Percentiles rank a stretch among this genome's conserved stretches.
phyloP scores from a whole-genome alignment of 2,329 filamentous ascomycete species.

The Neocatenulostroma microsporum region DNA sequence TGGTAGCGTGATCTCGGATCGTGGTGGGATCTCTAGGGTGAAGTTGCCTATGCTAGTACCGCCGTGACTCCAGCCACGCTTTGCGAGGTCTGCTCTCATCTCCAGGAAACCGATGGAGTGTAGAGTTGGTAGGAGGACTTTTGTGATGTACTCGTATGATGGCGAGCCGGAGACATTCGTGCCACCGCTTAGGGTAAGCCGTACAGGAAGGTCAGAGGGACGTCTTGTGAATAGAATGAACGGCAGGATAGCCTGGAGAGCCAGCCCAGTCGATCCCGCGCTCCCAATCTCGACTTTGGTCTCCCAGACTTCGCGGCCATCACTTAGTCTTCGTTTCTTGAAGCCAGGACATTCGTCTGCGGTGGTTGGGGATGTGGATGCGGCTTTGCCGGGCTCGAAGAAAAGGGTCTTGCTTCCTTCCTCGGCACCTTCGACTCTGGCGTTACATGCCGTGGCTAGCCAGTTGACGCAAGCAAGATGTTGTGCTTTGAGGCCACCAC shows the following conservation, averaged over 20 bases:
- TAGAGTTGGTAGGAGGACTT: slow-evolving; percentile 51
- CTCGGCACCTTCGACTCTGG: slow-evolving; percentile 34
- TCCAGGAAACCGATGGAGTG: slow-evolving; percentile 43
- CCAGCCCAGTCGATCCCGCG: slow-evolving; percentile 48
- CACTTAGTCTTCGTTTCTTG: slow-evolving; percentile 8
- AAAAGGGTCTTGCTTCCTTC: slow-evolving; percentile 37
- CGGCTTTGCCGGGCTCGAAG: slow-evolving; percentile 28
- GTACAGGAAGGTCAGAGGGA: slow-evolving; percentile 18
- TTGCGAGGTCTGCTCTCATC: slow-evolving; percentile 36
- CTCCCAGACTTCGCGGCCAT: slow-evolving; percentile 22
- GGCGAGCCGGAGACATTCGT: slow-evolving; percentile 51
- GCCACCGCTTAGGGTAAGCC: slow-evolving; percentile 47
- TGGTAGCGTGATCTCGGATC: slow-evolving; percentile 25
- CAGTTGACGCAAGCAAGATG: slow-evolving; percentile 50
- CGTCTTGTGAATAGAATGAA: slow-evolving; percentile 43
- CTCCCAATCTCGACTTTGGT: slow-evolving; percentile 39
- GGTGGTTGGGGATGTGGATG: slow-evolving; percentile 40
- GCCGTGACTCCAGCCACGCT: slow-evolving; percentile 49
- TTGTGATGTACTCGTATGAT: slow-evolving; percentile 48
- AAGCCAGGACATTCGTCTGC: slow-evolving; percentile 20
- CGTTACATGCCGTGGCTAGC: slow-evolving; percentile 44
- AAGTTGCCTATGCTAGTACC: slow-evolving; percentile 41
- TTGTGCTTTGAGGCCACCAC: slow-evolving; percentile 50
- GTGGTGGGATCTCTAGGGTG: slow-evolving; percentile 41
- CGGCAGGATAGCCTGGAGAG: slow-evolving; percentile 53